These are phyloP conservation scores for Poa pratensis DNA, from an alignment of 176 grass and related monocot species.

Conservation along the genomic window DNA sequence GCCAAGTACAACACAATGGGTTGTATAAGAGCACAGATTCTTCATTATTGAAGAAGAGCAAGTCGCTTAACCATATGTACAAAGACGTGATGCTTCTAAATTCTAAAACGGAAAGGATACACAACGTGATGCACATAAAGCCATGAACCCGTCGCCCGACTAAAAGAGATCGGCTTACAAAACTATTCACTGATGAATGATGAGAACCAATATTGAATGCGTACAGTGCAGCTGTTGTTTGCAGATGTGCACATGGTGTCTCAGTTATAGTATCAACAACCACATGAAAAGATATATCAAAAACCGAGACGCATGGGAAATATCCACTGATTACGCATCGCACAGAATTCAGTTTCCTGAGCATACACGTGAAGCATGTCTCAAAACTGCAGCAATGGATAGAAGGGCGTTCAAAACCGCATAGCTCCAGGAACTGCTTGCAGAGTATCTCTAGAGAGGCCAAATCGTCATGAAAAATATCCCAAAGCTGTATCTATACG, in stretches of 20 bases:
- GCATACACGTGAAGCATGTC: neutral
- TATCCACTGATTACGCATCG: no score
- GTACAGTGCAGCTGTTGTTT: neutral
- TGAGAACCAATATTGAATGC: neutral
- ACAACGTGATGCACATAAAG: neutral
- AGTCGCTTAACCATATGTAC: neutral
- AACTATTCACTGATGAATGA: neutral
- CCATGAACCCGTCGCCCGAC: neutral
- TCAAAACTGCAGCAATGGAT: neutral
- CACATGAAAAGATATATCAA: no score
- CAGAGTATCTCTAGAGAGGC: neutral
- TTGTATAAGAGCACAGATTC: neutral
- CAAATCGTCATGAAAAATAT: neutral
- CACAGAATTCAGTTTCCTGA: neutral
- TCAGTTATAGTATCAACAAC: neutral
- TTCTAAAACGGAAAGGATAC: neutral
- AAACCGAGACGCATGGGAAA: no score
- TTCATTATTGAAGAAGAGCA: neutral
- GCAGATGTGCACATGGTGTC: conserved; percentile 34
- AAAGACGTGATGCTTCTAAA: neutral
- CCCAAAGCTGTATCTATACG: conserved; percentile 24
- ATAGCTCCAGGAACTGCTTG: neutral
- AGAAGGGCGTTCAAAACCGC: neutral
- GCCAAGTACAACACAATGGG: neutral
- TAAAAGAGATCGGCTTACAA: neutral